Base-by-base conservation (phyloP, 352 stramenopile species). In the Globisporangium abappressorium region DNA sequence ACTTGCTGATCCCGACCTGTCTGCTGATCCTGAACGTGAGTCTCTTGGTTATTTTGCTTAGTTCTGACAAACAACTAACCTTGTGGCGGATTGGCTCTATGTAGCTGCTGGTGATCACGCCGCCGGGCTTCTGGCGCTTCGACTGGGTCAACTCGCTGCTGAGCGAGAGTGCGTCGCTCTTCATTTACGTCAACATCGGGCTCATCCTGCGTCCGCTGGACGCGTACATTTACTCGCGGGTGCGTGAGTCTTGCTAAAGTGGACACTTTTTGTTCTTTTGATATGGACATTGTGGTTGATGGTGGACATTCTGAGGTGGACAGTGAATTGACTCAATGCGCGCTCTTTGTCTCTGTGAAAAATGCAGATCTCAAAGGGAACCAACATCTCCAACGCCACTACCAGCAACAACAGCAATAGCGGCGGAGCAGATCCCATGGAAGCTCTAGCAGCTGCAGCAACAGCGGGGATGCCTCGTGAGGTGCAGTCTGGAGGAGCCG, bases 111-210 rank as follows among this genome's bases (percentile, higher is more conserved):
- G 81, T 91, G n/a, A 67, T 90, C 51, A 84, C 78, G 4, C 80
- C 79, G 3, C 74, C 73, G 38, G 80, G 78, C 0, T 79, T 75
- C 18, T 92, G 84, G 84, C 77, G 81, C 15, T 83, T 86, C 62
- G 74, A 78, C 41, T 92, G 81, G 81, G 79, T 83, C 22, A 89
- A 87, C 53, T 74, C 74, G 22, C 59, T 90, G 47, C 70, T 90
- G 14, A 65, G 62, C 49, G 82, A 92, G 49, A 66, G 68, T 30
- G 74, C 74, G n/a, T 80, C 75, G 34, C 62, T 88, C 15, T 66
- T 80, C 34, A 75, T 90, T 54, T 82, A 82, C 43, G 64, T 70
- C 15, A 79, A 66, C 34, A 62, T 89, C 12, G 79, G 66, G 2
- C 49, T 84, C 34, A 77, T 85, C 18, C 63, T 84, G 46, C 80